These are phyloP conservation scores for Candida sanyiensis DNA, from an alignment of 805 yeast species.

Conservation along the genomic window DNA sequence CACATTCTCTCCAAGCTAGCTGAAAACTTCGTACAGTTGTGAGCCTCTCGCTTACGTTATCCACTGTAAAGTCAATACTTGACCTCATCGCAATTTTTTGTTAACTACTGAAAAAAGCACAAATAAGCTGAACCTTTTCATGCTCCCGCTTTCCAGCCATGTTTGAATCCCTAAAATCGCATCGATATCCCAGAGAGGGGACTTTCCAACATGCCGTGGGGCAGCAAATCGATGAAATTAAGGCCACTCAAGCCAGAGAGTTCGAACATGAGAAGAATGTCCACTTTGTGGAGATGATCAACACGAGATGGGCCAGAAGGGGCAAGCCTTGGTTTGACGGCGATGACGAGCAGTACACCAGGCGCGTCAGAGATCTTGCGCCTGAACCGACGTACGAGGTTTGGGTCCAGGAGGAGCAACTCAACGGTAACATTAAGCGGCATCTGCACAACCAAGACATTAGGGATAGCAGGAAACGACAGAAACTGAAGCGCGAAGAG, in stretches of 20 bases:
- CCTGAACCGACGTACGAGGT: constrained; percentile 23
- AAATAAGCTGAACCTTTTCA: no score
- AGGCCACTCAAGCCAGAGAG: background rate
- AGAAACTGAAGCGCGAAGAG: background rate
- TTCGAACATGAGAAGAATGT: background rate
- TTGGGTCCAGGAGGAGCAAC: constrained; percentile 17
- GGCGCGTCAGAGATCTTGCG: constrained; percentile 3
- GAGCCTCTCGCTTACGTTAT: no score
- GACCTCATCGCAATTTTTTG: no score
- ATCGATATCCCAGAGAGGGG: no score
- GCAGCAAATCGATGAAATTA: background rate
- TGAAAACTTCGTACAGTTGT: no score
- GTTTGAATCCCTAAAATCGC: no score
- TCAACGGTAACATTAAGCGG: constrained; percentile 11
- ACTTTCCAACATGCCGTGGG: no score
- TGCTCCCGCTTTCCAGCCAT: no score
- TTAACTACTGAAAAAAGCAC: no score
- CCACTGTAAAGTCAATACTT: no score
- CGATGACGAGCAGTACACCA: constrained; percentile 2
- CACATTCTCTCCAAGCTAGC: no score
- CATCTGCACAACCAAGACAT: background rate
- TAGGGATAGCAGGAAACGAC: background rate
- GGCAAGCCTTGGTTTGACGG: background rate
- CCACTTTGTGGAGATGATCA: background rate
- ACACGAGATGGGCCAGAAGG: background rate